phyloP scores from a whole-genome alignment of 495 filamentous ascomycete species.

The Arthonia radiata region DNA sequence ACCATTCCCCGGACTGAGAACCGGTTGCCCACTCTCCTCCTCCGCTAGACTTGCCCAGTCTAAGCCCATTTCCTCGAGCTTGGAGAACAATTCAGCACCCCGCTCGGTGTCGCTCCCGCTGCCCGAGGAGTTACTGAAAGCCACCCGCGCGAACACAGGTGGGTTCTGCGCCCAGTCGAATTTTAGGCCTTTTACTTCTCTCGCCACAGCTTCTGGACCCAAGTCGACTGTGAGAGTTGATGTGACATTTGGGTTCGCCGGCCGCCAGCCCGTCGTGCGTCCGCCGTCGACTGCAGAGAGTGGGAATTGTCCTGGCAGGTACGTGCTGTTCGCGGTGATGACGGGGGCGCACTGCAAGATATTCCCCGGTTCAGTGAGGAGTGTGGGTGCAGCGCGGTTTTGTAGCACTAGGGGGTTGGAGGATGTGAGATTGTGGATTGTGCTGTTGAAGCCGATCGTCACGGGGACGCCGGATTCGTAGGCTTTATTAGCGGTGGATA shows the following conservation, averaged over 20 bases:
- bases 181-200: conserved; percentile 25
- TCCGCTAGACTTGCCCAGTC: too few species aligned
- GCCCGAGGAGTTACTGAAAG: conserved; percentile 17
- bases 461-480: conserved; percentile 28
- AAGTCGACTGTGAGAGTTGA: conserved; percentile 24
- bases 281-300: conserved; percentile 45
- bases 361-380: conserved; percentile 27
- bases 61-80: too few species aligned
- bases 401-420: conserved; percentile 27
- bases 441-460: conserved; percentile 10
- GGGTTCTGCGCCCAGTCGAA: conserved; percentile 46
- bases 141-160: conserved; percentile 27
- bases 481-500: conserved; percentile 10
- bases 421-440: conserved; percentile 21
- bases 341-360: conserved; percentile 41
- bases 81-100: too few species aligned
- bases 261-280: conserved; percentile 48
- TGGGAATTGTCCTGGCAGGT: conserved; percentile 46
- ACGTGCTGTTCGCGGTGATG: conserved; percentile 19
- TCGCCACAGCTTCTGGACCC: conserved; percentile 9
- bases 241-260: conserved; percentile 17
- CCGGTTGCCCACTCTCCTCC: too few species aligned
- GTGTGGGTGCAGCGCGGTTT: conserved; percentile 26
- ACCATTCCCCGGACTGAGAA: too few species aligned
- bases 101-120: conserved; percentile 15